phyloP scores from a whole-genome alignment of 2,329 filamentous ascomycete genomes.

The Amphichorda felina region DNA sequence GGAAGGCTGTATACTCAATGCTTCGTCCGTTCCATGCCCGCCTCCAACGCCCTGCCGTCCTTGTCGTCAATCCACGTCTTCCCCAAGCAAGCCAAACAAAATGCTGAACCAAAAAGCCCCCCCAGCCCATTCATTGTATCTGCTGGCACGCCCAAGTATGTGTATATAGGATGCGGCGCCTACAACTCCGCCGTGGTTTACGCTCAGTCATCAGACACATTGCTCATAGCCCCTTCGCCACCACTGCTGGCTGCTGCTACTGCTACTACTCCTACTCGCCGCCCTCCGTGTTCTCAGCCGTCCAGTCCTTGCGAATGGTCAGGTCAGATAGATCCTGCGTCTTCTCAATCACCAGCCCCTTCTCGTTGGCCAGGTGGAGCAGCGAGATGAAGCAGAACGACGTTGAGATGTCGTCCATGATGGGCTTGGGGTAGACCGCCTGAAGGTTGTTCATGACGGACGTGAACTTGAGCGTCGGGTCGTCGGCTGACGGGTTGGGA shows the following conservation, averaged over 20 bases:
- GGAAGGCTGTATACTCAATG: no score
- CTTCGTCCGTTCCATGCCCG: no score
- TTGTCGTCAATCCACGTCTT: no score
- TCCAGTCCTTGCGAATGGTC: constrained; percentile 50
- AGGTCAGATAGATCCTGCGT: constrained; percentile 46
- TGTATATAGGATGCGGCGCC: no score
- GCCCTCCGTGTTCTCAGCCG: constrained; percentile 40
- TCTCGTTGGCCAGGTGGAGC: constrained; percentile 85
- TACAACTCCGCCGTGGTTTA: no score
- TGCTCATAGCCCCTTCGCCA: no score
- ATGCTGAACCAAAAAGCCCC: no score
- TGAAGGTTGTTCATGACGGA: constrained; percentile 84
- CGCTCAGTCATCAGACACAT: no score
- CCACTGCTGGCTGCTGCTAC: no score
- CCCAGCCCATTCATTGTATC: no score
- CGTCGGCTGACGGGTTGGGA: constrained; percentile 18
- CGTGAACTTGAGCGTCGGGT: constrained; percentile 67
- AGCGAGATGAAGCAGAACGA: constrained; percentile 88
- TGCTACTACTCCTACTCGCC: constrained; percentile 13
- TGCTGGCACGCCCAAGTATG: neutral
- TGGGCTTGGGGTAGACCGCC: constrained; percentile 70
- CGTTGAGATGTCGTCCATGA: constrained; percentile 90
- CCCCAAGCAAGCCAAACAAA: no score
- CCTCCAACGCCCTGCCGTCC: no score
- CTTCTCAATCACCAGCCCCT: constrained; percentile 67